Percentiles rank a stretch among this genome's conserved stretches.
phyloP scores from a whole-genome alignment of 1,139 yeast genomes.

The Candida pseudoviswanathii region DNA sequence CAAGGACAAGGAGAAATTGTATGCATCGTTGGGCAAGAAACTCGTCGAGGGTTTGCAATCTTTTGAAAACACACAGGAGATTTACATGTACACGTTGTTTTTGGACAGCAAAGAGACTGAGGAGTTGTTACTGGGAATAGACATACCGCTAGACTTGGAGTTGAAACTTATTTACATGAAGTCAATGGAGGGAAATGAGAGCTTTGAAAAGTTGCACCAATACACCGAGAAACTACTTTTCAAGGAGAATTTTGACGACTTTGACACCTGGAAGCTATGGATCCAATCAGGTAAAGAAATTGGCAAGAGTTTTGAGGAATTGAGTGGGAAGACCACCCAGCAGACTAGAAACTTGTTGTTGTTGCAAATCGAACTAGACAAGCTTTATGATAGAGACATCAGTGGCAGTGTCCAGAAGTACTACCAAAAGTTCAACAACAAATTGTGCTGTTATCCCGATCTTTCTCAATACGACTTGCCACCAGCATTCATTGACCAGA shows the following conservation, averaged over 20 bases:
- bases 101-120: conserved; percentile 37
- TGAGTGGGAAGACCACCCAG: conserved; percentile 24
- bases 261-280: conserved; percentile 58
- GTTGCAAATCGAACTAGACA: conserved; percentile 52
- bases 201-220: conserved; percentile 44
- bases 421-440: conserved; percentile 45
- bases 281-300: conserved; percentile 46
- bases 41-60: conserved; percentile 50
- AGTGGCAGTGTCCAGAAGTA: conserved; percentile 40
- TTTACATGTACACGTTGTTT: conserved; percentile 54
- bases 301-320: conserved; percentile 25
- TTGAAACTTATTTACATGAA: conserved; percentile 55
- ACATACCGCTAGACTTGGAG: conserved; percentile 53
- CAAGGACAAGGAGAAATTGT: conserved; percentile 37
- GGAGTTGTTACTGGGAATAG: conserved; percentile 29
- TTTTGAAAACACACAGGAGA: conserved; percentile 55
- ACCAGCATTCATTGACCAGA: conserved; percentile 14
- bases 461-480: conserved; percentile 38
- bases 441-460: conserved; percentile 65
- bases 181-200: conserved; percentile 36
- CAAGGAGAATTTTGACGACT: conserved; percentile 54
- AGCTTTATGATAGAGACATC: conserved; percentile 20
- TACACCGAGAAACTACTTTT: conserved; percentile 39
- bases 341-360: conserved; percentile 58
- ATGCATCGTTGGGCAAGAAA: conserved; percentile 58